phyloP scores from a whole-genome alignment of 306 rosid genomes.

The Prunus campanulata region DNA sequence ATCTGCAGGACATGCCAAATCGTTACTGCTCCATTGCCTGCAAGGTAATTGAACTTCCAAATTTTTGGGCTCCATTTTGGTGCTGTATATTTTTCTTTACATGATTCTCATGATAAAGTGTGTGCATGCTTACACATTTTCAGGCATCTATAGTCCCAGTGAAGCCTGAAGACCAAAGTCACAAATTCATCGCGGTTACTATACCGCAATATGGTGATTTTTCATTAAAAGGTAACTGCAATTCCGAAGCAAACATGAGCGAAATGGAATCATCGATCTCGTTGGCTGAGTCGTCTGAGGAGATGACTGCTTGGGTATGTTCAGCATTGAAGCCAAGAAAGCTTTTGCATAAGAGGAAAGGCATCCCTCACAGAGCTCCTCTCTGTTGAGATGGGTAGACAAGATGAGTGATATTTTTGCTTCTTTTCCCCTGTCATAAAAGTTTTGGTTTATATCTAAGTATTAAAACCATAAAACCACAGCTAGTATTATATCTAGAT shows the following conservation, averaged over 20 bases:
- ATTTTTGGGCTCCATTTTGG: neutral
- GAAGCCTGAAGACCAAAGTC: slow-evolving; percentile 36
- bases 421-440: slow-evolving; percentile 11
- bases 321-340: slow-evolving; percentile 64
- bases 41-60: slow-evolving; percentile 55
- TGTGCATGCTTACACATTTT: neutral
- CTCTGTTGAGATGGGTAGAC: slow-evolving; percentile 35
- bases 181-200: slow-evolving; percentile 23
- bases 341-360: slow-evolving; percentile 65
- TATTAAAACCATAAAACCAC: slow-evolving; percentile 18
- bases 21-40: slow-evolving; percentile 89
- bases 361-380: slow-evolving; percentile 67
- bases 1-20: slow-evolving; percentile 77
- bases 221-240: slow-evolving; percentile 38
- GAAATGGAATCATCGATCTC: slow-evolving; percentile 65
- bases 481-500: slow-evolving; percentile 17
- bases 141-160: slow-evolving; percentile 36
- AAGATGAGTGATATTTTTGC: slow-evolving; percentile 15
- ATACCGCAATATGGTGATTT: slow-evolving; percentile 40
- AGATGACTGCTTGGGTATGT: slow-evolving; percentile 42
- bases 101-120: neutral
- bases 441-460: slow-evolving; percentile 23
- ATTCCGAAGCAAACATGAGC: slow-evolving; percentile 48
- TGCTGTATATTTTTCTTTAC: neutral
- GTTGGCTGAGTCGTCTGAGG: slow-evolving; percentile 72